phyloP scores from a whole-genome alignment of 2,329 filamentous ascomycete genomes.

The Pezicula carpinea region DNA sequence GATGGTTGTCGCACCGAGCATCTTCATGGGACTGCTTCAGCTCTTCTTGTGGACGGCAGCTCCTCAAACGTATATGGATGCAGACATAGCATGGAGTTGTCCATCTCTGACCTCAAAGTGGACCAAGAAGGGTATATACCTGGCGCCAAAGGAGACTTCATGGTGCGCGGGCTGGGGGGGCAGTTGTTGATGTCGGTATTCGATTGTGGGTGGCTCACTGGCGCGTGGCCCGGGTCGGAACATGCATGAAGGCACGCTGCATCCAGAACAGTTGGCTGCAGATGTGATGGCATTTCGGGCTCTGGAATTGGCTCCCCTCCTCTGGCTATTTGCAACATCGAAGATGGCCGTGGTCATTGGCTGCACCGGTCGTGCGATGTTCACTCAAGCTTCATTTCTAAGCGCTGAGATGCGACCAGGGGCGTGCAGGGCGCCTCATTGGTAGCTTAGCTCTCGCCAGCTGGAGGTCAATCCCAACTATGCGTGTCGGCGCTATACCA shows the following conservation, averaged over 20 bases:
- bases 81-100: slow-evolving; percentile 21
- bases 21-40: slow-evolving; percentile 15
- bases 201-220: not conserved
- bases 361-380: not conserved
- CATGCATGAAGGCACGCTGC: not conserved
- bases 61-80: slow-evolving; percentile 23
- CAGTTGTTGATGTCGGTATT: not conserved
- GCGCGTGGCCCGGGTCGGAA: not conserved
- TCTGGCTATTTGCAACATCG: not conserved
- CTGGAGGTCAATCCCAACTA: not conserved
- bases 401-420: not conserved
- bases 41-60: slow-evolving; percentile 15
- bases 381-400: not conserved
- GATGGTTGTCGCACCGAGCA: slow-evolving; percentile 15
- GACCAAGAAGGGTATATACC: slow-evolving; percentile 22
- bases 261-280: not conserved
- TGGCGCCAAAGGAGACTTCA: not conserved
- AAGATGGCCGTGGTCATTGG: not conserved
- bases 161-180: not conserved
- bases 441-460: not conserved
- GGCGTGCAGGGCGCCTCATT: not conserved
- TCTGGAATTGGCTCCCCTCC: not conserved
- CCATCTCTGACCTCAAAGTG: slow-evolving; percentile 8
- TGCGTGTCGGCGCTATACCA: not conserved
- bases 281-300: not conserved